Conservation (phyloP, 1,139 yeast species). For the Zhuliangozyma blackwelliae region DNA sequence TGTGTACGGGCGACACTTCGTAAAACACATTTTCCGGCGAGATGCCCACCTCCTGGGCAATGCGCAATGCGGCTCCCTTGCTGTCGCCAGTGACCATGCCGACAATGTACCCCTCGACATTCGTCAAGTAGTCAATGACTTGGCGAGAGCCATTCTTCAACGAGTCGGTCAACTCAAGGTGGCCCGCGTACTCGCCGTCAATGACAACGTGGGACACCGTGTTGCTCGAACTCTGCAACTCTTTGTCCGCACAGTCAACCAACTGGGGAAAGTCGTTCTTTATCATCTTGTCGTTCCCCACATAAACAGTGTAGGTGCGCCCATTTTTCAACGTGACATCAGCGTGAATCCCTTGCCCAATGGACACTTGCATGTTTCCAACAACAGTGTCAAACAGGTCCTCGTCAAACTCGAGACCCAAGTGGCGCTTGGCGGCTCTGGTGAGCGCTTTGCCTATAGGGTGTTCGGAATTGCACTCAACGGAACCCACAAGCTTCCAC, state of each 20-base stretch:
- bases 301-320: slow-evolving; percentile 29
- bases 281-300: slow-evolving; percentile 58
- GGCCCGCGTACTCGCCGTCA: slow-evolving; percentile 58
- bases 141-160: slow-evolving; percentile 61
- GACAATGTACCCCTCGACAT: slow-evolving; percentile 52
- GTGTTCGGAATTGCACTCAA: slow-evolving; percentile 78
- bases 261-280: slow-evolving; percentile 14
- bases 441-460: slow-evolving; percentile 78
- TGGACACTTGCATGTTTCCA: slow-evolving; percentile 44
- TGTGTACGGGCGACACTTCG: slow-evolving; percentile 73
- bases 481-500: slow-evolving; percentile 60
- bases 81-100: slow-evolving; percentile 94
- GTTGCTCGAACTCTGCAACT: slow-evolving; percentile 14
- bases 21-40: slow-evolving; percentile 63
- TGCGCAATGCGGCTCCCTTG: slow-evolving; percentile 53
- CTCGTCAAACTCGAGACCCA: slow-evolving; percentile 29
- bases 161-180: slow-evolving; percentile 63
- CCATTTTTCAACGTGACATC: slow-evolving; percentile 20
- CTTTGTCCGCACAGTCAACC: slow-evolving; percentile 4
- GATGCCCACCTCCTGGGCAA: slow-evolving; percentile 69
- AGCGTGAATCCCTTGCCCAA: slow-evolving; percentile 74
- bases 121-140: slow-evolving; percentile 53
- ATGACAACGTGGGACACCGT: slow-evolving; percentile 45
- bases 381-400: slow-evolving; percentile 28
- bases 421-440: slow-evolving; percentile 21